Percentiles rank a stretch among this genome's conserved stretches.
Conservation (phyloP, 352 stramenopile species). For the Thalassiosira livingstoniorum region DNA sequence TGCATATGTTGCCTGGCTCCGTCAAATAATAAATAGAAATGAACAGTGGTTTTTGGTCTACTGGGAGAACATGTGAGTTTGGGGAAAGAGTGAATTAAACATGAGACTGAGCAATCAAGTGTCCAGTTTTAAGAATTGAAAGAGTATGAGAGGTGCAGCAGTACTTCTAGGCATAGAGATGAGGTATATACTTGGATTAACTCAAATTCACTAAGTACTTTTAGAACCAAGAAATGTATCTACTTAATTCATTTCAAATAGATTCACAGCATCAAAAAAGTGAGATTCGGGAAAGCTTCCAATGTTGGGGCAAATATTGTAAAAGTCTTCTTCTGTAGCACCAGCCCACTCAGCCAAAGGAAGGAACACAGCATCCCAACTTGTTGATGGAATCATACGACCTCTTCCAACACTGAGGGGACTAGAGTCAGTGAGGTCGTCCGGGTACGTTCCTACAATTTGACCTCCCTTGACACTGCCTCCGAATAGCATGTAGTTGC, state of each 20-base stretch:
- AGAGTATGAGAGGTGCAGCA: background rate
- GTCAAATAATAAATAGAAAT: no score
- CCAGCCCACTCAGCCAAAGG: slow-evolving; percentile 74
- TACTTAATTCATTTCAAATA: slow-evolving; percentile 32
- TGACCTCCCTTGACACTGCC: slow-evolving; percentile 72
- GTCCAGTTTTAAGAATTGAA: background rate
- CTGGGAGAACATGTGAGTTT: no score
- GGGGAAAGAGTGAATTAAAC: no score
- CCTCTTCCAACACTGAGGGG: slow-evolving; percentile 69
- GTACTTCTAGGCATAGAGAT: background rate
- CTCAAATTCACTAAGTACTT: no score
- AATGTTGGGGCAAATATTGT: slow-evolving; percentile 68
- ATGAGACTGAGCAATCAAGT: no score
- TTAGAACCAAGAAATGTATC: no score
- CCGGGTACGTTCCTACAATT: slow-evolving; percentile 76
- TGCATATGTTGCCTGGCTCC: no score
- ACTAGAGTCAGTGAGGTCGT: slow-evolving; percentile 66
- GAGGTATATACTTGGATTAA: no score
- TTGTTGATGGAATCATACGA: slow-evolving; percentile 76
- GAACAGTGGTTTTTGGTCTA: no score
- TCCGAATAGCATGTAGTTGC: slow-evolving; percentile 78
- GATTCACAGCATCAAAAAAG: slow-evolving; percentile 32
- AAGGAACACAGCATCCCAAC: slow-evolving; percentile 78
- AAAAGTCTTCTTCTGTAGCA: slow-evolving; percentile 57
- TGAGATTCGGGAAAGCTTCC: slow-evolving; percentile 49